phyloP scores from a whole-genome alignment of 148 eudicot species.

The Fagopyrum homotropicum region DNA sequence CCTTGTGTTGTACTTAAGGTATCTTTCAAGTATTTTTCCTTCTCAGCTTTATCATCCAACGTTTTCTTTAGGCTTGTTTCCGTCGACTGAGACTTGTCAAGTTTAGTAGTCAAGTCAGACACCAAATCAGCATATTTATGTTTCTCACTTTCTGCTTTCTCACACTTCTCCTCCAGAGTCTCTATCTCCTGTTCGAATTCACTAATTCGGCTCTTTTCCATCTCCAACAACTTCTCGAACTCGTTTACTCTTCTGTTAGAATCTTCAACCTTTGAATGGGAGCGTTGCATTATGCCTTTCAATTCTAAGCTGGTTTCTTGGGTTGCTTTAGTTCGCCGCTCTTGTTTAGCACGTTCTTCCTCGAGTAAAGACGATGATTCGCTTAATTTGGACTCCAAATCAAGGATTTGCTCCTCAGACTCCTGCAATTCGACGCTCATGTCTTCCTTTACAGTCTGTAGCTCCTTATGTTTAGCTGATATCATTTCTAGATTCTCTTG shows the following conservation, averaged over 20 bases:
- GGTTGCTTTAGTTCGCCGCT: constrained; percentile 32
- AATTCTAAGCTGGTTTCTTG: constrained; percentile 36
- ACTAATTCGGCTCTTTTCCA: constrained; percentile 24
- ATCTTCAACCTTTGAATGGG: neutral
- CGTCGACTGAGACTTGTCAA: constrained; percentile 26
- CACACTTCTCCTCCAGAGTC: constrained; percentile 27
- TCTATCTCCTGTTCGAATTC: constrained; percentile 41
- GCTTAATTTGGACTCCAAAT: constrained; percentile 36
- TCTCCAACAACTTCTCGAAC: constrained; percentile 23
- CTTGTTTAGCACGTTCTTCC: constrained; percentile 39
- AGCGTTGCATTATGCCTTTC: neutral
- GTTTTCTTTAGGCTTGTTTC: constrained; percentile 33
- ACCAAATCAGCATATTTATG: constrained; percentile 28
- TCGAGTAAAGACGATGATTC: constrained; percentile 31
- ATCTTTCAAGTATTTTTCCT: constrained; percentile 32
- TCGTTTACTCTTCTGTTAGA: constrained; percentile 22
- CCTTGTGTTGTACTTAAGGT: constrained; percentile 25
- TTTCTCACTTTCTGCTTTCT: constrained; percentile 28
- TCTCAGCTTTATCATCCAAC: constrained; percentile 27
- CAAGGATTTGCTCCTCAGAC: constrained; percentile 23
- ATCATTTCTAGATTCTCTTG: constrained; percentile 65
- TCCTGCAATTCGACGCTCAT: constrained; percentile 25
- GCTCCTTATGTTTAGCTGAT: constrained; percentile 54
- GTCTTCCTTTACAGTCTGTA: constrained; percentile 32
- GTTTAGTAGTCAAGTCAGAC: constrained; percentile 19